Evolutionary conservation across 73 alveolate species (phyloP).

Genomic region (Paramecium tetraurelia): DNA sequence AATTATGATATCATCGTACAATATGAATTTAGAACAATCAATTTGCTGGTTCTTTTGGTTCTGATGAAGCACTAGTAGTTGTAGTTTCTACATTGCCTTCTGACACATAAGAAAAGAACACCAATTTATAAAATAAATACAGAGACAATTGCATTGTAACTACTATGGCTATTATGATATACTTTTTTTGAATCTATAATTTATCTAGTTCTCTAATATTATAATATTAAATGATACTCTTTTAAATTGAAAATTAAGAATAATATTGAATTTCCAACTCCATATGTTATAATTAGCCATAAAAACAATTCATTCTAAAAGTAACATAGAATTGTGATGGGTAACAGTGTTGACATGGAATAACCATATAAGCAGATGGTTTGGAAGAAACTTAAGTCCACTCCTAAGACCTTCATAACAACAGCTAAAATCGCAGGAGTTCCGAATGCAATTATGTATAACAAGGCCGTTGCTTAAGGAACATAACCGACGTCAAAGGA

Average conservation of each 20-base stretch:
- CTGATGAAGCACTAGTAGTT: background rate
- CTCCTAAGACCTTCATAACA: background rate
- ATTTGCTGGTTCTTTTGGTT: background rate
- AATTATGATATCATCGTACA: background rate
- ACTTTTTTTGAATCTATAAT: background rate
- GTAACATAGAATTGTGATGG: background rate
- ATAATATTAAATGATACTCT: background rate
- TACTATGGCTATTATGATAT: background rate
- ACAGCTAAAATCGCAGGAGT: background rate
- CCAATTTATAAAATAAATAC: background rate
- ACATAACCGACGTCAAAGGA: background rate
- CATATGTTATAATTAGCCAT: slow-evolving; percentile 8
- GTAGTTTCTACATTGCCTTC: background rate
- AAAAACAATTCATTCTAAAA: background rate
- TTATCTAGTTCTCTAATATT: slow-evolving; percentile 11
- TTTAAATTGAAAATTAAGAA: slow-evolving; percentile 4
- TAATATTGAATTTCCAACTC: slow-evolving; percentile 25
- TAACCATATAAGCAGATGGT: slow-evolving; percentile 9
- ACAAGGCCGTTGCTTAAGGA: slow-evolving; percentile 26
- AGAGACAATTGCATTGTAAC: background rate
- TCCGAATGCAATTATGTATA: background rate
- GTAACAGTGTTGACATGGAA: slow-evolving; percentile 27
- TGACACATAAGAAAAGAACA: slow-evolving; percentile 6
- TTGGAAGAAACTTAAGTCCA: background rate
- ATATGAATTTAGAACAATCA: background rate